Evolutionary conservation across 106 monocot species (phyloP).

Genomic region (Posidonia australis): DNA sequence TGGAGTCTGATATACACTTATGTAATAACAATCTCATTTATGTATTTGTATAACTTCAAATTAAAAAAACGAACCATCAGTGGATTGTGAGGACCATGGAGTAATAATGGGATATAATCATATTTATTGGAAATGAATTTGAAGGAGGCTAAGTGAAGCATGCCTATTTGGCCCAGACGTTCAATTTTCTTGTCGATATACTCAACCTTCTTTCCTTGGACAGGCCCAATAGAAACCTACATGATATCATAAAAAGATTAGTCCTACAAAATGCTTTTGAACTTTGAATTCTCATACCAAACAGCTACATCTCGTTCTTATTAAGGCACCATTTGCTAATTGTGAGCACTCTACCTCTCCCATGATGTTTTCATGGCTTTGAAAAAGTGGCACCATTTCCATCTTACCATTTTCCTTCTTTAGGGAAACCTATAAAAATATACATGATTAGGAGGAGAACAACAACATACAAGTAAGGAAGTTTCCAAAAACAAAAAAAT

Average conservation of each 20-base stretch:
- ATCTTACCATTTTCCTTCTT: slow-evolving; percentile 91
- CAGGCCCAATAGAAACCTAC: slow-evolving; percentile 70
- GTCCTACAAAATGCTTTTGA: background rate
- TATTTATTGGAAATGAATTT: no score
- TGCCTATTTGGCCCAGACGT: slow-evolving; percentile 92
- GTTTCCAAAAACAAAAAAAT: no score
- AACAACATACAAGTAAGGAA: background rate
- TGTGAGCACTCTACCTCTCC: slow-evolving; percentile 49
- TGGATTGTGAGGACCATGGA: no score
- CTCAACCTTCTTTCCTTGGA: slow-evolving; percentile 80
- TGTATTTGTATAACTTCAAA: background rate
- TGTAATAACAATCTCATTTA: background rate
- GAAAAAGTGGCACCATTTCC: slow-evolving; percentile 75
- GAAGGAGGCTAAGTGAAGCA: slow-evolving; percentile 5
- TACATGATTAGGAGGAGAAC: background rate
- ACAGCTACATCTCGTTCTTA: background rate
- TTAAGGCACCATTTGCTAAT: background rate
- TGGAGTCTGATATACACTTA: background rate
- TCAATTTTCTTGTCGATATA: slow-evolving; percentile 88
- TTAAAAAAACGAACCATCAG: background rate
- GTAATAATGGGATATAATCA: background rate
- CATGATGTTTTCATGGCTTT: slow-evolving; percentile 73
- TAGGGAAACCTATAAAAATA: slow-evolving; percentile 46
- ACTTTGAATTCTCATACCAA: background rate
- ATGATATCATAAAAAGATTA: slow-evolving; percentile 1